Percentiles rank a stretch among this genome's conserved stretches.
Conservation (phyloP, 257 asterid species). For the Verbena officinalis region DNA sequence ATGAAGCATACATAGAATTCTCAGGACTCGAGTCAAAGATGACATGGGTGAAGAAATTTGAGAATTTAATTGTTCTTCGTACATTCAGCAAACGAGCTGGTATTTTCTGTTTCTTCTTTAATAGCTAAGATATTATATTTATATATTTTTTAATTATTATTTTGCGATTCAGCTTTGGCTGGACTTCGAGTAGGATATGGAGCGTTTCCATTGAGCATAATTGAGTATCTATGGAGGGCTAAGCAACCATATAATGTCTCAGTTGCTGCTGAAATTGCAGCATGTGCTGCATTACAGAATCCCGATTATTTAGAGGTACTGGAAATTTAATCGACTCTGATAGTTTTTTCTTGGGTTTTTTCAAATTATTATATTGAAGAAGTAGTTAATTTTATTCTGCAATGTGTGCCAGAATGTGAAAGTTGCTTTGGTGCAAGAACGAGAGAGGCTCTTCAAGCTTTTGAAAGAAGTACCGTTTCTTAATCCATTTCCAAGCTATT, state of each 20-base stretch:
- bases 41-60: constrained; percentile 96
- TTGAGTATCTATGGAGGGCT: constrained; percentile 94
- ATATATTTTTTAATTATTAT: neutral
- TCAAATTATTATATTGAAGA: neutral
- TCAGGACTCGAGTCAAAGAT: constrained; percentile 85
- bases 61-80: constrained; percentile 92
- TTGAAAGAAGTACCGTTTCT: constrained; percentile 91
- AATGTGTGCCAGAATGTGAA: constrained; percentile 69
- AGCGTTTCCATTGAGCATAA: constrained; percentile 89
- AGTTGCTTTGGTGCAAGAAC: constrained; percentile 84
- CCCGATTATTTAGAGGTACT: constrained; percentile 83
- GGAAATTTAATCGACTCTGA: neutral
- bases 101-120: constrained; percentile 31
- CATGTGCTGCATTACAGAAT: constrained; percentile 89
- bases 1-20: constrained; percentile 96
- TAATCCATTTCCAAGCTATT: constrained; percentile 83
- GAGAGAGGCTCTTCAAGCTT: constrained; percentile 77
- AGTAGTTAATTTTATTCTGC: neutral
- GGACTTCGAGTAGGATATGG: constrained; percentile 97
- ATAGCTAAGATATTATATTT: neutral
- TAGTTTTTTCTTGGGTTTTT: neutral
- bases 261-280: constrained; percentile 95
- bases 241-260: constrained; percentile 98
- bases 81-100: constrained; percentile 99
- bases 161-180: constrained; percentile 70